These are phyloP conservation scores for Xylaria sp. DNA, from an alignment of 2,329 filamentous ascomycete genomes.

Conservation along the genomic window DNA sequence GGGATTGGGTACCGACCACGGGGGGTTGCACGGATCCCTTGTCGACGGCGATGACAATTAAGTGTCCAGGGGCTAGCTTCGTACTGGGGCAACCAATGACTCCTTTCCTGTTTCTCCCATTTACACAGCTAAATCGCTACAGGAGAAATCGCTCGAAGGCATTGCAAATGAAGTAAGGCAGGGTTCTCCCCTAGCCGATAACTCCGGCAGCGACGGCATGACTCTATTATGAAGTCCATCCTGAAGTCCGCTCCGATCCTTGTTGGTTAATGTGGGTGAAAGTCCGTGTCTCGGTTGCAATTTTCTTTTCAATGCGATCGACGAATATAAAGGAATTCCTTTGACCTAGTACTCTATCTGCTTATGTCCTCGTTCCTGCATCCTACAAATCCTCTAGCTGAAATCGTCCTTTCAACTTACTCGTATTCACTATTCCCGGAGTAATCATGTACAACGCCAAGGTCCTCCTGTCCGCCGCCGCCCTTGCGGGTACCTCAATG, in stretches of 20 bases:
- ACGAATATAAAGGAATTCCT: slow-evolving; percentile 8
- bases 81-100: not conserved
- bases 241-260: not conserved
- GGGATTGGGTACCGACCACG: not conserved
- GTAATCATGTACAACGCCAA: slow-evolving; percentile 28
- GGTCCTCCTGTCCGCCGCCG: slow-evolving; percentile 14
- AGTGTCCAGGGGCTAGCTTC: not conserved
- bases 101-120: not conserved
- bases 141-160: not conserved
- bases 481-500: slow-evolving; percentile 20
- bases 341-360: not conserved
- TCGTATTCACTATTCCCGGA: not conserved
- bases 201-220: not conserved
- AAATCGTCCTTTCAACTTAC: not conserved
- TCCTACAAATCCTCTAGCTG: not conserved
- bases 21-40: not conserved
- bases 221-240: not conserved
- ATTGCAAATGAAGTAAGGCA: not conserved
- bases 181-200: not conserved
- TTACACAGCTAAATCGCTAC: not conserved
- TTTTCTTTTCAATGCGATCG: not conserved
- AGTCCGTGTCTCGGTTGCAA: no score
- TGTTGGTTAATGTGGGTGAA: not conserved
- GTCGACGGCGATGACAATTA: no score
- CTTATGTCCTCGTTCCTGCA: not conserved